phyloP scores from a whole-genome alignment of 164 flowering plant genomes.

The Umbellularia californica region DNA sequence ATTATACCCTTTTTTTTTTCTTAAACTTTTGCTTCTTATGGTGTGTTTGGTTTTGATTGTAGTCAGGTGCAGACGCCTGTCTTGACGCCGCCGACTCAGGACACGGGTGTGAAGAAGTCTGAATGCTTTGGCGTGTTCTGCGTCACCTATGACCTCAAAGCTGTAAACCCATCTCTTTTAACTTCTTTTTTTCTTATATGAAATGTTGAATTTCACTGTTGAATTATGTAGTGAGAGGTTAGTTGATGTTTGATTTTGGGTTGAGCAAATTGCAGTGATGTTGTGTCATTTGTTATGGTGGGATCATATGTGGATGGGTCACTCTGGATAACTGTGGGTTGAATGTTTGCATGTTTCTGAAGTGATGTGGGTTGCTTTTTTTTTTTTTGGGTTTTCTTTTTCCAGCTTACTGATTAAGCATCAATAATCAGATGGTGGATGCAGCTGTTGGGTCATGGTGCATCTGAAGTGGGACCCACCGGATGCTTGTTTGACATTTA shows the following conservation, averaged over 20 bases:
- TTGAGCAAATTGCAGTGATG: too few species aligned
- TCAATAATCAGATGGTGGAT: too few species aligned
- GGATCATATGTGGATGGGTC: too few species aligned
- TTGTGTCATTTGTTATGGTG: too few species aligned
- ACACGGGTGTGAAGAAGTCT: slow-evolving; percentile 22
- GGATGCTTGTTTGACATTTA: neutral
- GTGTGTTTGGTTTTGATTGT: slow-evolving; percentile 3
- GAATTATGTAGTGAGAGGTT: neutral
- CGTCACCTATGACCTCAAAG: slow-evolving; percentile 76
- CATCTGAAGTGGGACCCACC: neutral
- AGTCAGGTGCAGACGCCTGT: slow-evolving; percentile 55
- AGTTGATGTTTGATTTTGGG: neutral
- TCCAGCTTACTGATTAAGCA: too few species aligned
- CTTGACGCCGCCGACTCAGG: slow-evolving; percentile 22
- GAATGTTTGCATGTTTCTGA: too few species aligned
- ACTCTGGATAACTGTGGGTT: too few species aligned
- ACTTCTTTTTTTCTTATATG: neutral
- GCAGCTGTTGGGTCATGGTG: too few species aligned
- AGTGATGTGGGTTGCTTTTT: too few species aligned
- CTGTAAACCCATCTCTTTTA: slow-evolving; percentile 37
- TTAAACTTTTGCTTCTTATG: neutral
- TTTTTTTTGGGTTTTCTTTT: too few species aligned
- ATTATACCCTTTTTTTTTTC: neutral
- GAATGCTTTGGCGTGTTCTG: slow-evolving; percentile 89
- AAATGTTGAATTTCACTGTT: neutral